These are phyloP conservation scores for Phytophthora sp. DNA, from an alignment of 352 stramenopile species.

Conservation along the genomic window DNA sequence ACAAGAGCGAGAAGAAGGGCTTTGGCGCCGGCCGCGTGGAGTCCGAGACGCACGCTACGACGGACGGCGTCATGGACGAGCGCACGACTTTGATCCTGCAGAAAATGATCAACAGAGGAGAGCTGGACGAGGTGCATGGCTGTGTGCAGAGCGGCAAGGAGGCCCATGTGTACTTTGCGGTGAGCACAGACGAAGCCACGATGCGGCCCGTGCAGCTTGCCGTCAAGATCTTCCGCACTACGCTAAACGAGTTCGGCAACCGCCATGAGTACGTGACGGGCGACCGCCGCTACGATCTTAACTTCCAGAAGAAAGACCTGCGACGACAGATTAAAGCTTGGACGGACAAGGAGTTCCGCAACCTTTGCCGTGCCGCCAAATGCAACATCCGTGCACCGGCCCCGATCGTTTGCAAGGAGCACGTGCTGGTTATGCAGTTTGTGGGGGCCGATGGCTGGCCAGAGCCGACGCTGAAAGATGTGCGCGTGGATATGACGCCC, in stretches of 20 bases:
- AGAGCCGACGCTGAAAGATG: slow-evolving; percentile 74
- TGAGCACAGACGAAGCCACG: slow-evolving; percentile 57
- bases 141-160: slow-evolving; percentile 86
- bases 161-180: slow-evolving; percentile 79
- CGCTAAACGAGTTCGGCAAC: slow-evolving; percentile 83
- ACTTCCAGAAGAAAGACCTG: slow-evolving; percentile 76
- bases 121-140: slow-evolving; percentile 75
- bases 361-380: slow-evolving; percentile 60
- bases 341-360: slow-evolving; percentile 80
- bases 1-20: slow-evolving; percentile 72
- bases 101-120: slow-evolving; percentile 76
- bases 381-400: slow-evolving; percentile 50
- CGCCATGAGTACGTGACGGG: slow-evolving; percentile 85
- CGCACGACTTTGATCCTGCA: slow-evolving; percentile 72
- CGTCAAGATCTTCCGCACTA: slow-evolving; percentile 89
- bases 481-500: slow-evolving; percentile 47
- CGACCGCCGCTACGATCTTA: slow-evolving; percentile 75
- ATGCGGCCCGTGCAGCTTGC: slow-evolving; percentile 48
- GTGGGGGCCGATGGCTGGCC: slow-evolving; percentile 61
- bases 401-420: slow-evolving; percentile 62
- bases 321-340: slow-evolving; percentile 74
- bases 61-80: slow-evolving; percentile 79
- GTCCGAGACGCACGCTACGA: slow-evolving; percentile 58
- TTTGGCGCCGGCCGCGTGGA: slow-evolving; percentile 53
- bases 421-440: slow-evolving; percentile 80